These are phyloP conservation scores for Coccomyxa sp. DNA, from an alignment of 139 green algal genomes.

Conservation along the genomic window DNA sequence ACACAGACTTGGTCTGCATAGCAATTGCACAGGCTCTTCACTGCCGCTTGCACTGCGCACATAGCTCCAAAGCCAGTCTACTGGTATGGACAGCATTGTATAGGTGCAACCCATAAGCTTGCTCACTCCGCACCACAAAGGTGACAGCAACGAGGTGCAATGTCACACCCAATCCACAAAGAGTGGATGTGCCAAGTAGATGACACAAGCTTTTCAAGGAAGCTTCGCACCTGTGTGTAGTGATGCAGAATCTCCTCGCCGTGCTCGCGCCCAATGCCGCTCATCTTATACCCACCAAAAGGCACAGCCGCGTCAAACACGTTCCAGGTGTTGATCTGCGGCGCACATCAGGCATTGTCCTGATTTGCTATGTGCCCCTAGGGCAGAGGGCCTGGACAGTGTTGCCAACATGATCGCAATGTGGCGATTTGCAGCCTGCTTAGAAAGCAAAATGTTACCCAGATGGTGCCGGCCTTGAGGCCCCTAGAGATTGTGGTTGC, in stretches of 20 bases:
- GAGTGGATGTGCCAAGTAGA: too few species aligned
- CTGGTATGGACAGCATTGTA: not conserved
- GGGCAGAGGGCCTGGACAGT: too few species aligned
- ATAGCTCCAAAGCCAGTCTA: not conserved
- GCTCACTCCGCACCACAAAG: not conserved
- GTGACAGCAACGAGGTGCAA: not conserved
- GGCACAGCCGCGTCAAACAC: slow-evolving; percentile 24
- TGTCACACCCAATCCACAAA: not conserved
- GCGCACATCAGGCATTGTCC: too few species aligned
- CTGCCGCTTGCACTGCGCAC: not conserved
- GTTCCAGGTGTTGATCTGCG: slow-evolving; percentile 42
- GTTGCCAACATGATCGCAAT: too few species aligned
- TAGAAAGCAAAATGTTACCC: not conserved
- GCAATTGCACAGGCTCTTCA: not conserved
- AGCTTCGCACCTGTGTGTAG: slow-evolving; percentile 55
- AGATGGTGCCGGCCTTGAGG: slow-evolving; percentile 49
- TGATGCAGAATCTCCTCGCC: slow-evolving; percentile 54
- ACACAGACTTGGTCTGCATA: slow-evolving; percentile 45
- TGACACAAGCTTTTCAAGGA: too few species aligned
- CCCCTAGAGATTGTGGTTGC: slow-evolving; percentile 56
- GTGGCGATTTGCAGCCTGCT: too few species aligned
- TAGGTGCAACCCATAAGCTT: not conserved
- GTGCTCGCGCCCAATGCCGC: slow-evolving; percentile 64
- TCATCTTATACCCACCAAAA: slow-evolving; percentile 63
- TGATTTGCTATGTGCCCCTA: too few species aligned